Evolutionary conservation across 371 early-diverging fungal species (phyloP), one percentile per base, ranked within the genome.

Genomic region (Synchytrium microbalum): DNA sequence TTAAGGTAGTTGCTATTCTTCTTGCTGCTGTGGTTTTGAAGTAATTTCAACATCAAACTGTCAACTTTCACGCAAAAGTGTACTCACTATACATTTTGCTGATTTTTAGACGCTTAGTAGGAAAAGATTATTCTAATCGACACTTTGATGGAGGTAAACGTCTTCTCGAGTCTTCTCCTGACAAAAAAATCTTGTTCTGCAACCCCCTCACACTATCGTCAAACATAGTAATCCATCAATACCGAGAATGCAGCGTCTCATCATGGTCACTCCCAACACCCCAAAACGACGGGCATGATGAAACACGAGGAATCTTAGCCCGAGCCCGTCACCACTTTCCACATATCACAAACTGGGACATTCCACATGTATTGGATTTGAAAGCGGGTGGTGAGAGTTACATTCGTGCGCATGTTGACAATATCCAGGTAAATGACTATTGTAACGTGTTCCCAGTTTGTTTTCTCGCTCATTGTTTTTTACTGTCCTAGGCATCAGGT

Each of bases 361-460:
- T 51, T 51, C 51, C 51, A n/a, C n/a, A 14, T n/a, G n/a, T 76
- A 51, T 71, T 72, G 3, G 71, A 76, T 59, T 59, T 76, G 5
- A 63, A 75, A 64, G 85, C 82, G 54, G 70, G 82, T 53, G 57
- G 67, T 2, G 69, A 56, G 5, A 69, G 71, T 3, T 59, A 68
- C 23, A 85, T 85, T 61, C 70, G 73, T 58, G 73, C 80, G 2
- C 85, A 85, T 62, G 78, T 85, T 5, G 85, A 85, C 65, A 81
- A 85, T 63, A 29, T 80, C 29, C 75, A 78, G 53, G 77, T 71
- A 30, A n/a, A 19, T 31, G 55, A 38, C 27, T 62, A 61, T 64
- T 32, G 54, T 30, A 10, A 3, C 58, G 26, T 59, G 29, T 61
- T 25, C 23, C 23, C 10, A 28, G 55, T 23, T 54, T 13, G 19